Percentiles rank a stretch among this genome's conserved stretches.
Evolutionary conservation across 176 grass and related monocot genomes (phyloP).

Genomic region (Carex cristatella): DNA sequence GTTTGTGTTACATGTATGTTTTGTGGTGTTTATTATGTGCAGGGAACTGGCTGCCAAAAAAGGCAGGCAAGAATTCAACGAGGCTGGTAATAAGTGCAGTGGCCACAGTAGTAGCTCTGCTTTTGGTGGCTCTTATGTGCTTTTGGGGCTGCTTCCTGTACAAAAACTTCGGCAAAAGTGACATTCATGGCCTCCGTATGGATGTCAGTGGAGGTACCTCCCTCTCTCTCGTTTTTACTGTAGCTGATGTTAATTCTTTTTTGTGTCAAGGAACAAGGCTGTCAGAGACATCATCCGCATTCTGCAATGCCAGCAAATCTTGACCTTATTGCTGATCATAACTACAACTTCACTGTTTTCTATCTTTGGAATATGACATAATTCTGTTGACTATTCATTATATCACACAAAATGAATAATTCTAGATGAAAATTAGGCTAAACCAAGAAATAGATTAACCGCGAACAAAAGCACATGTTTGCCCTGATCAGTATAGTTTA

Average conservation of each 20-base stretch:
- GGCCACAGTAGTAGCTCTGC: constrained; percentile 86
- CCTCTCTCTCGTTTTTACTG: constrained; percentile 20
- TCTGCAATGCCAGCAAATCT: neutral
- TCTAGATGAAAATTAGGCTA: neutral
- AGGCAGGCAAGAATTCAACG: constrained; percentile 65
- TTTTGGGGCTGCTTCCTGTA: constrained; percentile 99
- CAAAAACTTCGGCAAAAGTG: constrained; percentile 94
- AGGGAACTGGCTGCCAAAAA: constrained; percentile 45
- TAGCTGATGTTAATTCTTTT: neutral
- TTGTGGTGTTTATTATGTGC: constrained; percentile 20
- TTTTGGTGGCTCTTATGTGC: constrained; percentile 97
- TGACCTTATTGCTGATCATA: neutral
- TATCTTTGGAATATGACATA: neutral
- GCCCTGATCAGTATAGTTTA: neutral
- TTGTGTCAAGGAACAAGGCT: neutral
- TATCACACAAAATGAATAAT: neutral
- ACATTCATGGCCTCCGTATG: constrained; percentile 67
- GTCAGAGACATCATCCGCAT: neutral
- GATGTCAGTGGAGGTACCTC: constrained; percentile 90
- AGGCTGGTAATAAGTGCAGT: constrained; percentile 97
- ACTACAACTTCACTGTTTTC: neutral
- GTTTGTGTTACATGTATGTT: constrained; percentile 5
- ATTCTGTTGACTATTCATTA: neutral
- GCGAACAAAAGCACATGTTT: neutral
- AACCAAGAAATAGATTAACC: neutral